These are phyloP conservation scores for Cylindrotheca closterium DNA, from an alignment of 108 stramenopile genomes.

Conservation along the genomic window DNA sequence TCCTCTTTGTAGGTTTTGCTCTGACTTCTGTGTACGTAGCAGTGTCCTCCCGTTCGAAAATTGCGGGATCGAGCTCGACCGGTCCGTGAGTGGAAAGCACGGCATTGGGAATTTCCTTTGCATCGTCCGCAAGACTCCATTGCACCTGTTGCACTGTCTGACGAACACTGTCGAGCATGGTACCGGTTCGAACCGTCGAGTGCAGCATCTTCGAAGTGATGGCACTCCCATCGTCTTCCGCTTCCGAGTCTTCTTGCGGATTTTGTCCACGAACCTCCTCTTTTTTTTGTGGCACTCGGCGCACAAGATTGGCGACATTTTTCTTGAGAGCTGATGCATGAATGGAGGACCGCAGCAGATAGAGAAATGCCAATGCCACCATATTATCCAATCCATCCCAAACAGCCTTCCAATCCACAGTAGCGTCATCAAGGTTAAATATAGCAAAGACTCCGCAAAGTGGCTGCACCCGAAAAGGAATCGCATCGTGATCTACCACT, in stretches of 20 bases:
- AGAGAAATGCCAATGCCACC: slow-evolving; percentile 68
- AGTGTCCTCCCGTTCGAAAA: no score
- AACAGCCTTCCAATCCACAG: slow-evolving; percentile 65
- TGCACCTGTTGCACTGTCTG: slow-evolving; percentile 1
- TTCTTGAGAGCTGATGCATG: slow-evolving; percentile 63
- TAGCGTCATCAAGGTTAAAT: slow-evolving; percentile 22
- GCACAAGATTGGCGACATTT: slow-evolving; percentile 44
- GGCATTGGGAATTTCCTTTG: not conserved
- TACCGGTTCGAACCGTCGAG: not conserved
- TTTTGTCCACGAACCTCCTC: not conserved
- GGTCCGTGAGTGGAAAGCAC: not conserved
- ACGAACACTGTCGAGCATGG: not conserved
- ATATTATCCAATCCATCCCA: slow-evolving; percentile 41
- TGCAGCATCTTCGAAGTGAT: not conserved
- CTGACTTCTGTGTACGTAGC: slow-evolving; percentile 29
- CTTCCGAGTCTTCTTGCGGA: slow-evolving; percentile 1
- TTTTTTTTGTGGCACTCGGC: slow-evolving; percentile 21
- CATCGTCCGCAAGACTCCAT: not conserved
- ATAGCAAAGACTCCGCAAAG: slow-evolving; percentile 37
- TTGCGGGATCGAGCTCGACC: not conserved
- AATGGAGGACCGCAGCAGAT: slow-evolving; percentile 67
- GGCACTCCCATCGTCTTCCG: not conserved
- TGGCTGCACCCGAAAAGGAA: slow-evolving; percentile 12
- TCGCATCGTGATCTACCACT: not conserved
- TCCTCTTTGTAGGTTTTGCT: slow-evolving; percentile 12